Percentiles rank a stretch among this genome's conserved stretches.
Conservation (phyloP, 257 asterid species). For the Verbascum thapsus region DNA sequence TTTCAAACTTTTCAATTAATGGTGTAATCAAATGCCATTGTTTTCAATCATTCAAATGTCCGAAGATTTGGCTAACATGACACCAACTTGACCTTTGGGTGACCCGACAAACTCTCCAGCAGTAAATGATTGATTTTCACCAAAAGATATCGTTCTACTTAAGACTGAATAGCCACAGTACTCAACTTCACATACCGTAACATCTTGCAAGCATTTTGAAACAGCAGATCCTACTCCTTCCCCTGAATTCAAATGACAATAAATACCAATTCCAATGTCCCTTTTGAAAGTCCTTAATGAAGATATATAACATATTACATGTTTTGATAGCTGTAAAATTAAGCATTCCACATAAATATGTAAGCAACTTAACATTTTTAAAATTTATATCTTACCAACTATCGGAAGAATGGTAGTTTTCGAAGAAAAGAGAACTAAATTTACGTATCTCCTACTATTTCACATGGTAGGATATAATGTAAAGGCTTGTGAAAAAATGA, state of each 20-base stretch:
- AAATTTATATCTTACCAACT: too few species aligned
- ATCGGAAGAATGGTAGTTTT: too few species aligned
- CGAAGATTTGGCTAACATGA: conserved; percentile 26
- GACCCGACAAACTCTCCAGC: conserved; percentile 53
- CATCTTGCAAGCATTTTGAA: conserved; percentile 38
- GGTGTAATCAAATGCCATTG: neutral
- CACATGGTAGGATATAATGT: too few species aligned
- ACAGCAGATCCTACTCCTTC: conserved; percentile 81
- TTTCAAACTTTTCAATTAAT: neutral
- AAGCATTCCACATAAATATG: too few species aligned
- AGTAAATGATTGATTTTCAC: conserved; percentile 41
- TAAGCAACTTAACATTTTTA: too few species aligned
- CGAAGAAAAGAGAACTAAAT: too few species aligned
- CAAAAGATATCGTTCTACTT: conserved; percentile 41
- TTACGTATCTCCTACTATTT: neutral
- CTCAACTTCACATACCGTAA: conserved; percentile 56
- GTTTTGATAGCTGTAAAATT: too few species aligned
- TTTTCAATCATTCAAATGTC: conserved; percentile 17
- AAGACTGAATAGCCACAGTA: conserved; percentile 63
- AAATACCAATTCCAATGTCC: neutral
- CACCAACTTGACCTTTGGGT: conserved; percentile 43
- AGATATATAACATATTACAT: too few species aligned
- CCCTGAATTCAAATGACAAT: conserved; percentile 43
- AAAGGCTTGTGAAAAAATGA: too few species aligned
- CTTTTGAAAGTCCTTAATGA: too few species aligned